Evolutionary conservation across 106 monocot genomes (phyloP).

Genomic region (Acorus gramineus): DNA sequence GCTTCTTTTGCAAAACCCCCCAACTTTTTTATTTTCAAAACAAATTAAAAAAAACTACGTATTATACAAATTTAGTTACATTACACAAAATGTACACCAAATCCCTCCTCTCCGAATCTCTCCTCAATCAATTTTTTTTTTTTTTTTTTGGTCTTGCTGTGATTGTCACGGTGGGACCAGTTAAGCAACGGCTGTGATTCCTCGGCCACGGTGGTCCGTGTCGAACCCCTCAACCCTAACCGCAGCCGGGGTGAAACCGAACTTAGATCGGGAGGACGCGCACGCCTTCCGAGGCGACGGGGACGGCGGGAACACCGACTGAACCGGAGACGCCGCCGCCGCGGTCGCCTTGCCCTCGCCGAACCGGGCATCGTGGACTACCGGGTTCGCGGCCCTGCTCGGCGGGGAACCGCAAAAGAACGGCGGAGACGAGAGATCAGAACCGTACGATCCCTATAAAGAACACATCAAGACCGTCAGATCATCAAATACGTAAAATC

Average conservation of each 20-base stretch:
- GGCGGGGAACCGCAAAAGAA: slow-evolving; percentile 69
- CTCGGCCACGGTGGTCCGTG: slow-evolving; percentile 2
- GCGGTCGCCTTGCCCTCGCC: slow-evolving; percentile 15
- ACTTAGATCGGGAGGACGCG: slow-evolving; percentile 3
- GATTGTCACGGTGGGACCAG: too few species aligned
- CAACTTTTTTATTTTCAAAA: too few species aligned
- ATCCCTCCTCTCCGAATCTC: too few species aligned
- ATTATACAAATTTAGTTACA: too few species aligned
- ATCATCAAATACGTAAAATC: background rate
- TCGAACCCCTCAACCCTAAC: slow-evolving; percentile 26
- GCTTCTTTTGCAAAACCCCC: too few species aligned
- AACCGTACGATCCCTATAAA: slow-evolving; percentile 6
- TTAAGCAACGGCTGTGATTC: slow-evolving; percentile 14
- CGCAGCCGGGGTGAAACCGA: slow-evolving; percentile 9
- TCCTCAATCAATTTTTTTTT: too few species aligned
- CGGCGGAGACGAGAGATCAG: slow-evolving; percentile 22
- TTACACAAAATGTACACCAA: too few species aligned
- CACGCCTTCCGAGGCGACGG: background rate
- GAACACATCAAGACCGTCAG: background rate
- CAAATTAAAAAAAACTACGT: too few species aligned
- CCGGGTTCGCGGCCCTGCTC: slow-evolving; percentile 41
- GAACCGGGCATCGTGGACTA: slow-evolving; percentile 54
- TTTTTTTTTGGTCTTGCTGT: too few species aligned
- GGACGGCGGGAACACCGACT: too few species aligned
- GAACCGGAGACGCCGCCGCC: too few species aligned